phyloP scores from a whole-genome alignment of 768 basidiomycete species.

The Trametes cubensis region DNA sequence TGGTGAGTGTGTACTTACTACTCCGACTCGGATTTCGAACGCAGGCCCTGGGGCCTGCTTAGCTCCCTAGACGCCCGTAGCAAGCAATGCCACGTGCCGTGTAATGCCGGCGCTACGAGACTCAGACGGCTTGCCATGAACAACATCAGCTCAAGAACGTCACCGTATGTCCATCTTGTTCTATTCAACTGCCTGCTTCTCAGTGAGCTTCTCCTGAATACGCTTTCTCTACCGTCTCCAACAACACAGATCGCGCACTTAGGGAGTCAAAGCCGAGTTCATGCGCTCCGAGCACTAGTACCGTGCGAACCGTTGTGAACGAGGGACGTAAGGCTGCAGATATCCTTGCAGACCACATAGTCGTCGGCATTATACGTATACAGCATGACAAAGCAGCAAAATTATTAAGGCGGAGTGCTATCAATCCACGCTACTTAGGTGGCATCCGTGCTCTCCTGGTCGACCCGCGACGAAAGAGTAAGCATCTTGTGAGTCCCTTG shows the following conservation, averaged over 20 bases:
- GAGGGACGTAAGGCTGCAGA: conserved; percentile 75
- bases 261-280: conserved; percentile 71
- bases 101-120: no score
- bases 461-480: no score
- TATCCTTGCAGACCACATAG: conserved; percentile 70
- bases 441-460: no score
- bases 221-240: neutral
- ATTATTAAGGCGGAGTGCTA: conserved; percentile 15
- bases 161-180: no score
- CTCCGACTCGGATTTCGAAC: neutral
- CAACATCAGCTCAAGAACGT: no score
- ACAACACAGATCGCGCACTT: conserved; percentile 56
- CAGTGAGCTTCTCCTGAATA: conserved; percentile 1
- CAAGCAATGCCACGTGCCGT: neutral
- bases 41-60: neutral
- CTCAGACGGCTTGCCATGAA: no score
- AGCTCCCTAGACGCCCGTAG: neutral
- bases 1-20: neutral
- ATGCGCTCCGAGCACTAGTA: conserved; percentile 65
- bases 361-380: conserved; percentile 77
- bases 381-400: conserved; percentile 44
- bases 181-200: neutral
- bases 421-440: conserved; percentile 3
- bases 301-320: no score
- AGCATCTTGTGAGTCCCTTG: no score